These are phyloP conservation scores for Symbiodinium natans DNA, from an alignment of 73 alveolate genomes.

Conservation along the genomic window DNA sequence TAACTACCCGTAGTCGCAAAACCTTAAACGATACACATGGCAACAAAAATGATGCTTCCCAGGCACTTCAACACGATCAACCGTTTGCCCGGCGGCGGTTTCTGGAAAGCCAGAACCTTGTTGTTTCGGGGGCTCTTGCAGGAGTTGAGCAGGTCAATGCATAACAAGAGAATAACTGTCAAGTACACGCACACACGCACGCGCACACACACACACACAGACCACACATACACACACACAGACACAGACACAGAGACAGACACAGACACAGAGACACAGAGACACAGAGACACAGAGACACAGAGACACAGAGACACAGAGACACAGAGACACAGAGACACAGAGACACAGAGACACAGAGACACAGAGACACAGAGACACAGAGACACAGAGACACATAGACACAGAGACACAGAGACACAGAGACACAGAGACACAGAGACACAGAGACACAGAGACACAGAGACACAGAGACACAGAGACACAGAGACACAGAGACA, in stretches of 20 bases:
- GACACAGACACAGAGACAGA: not conserved
- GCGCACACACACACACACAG: not conserved
- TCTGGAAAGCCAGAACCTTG: constrained; percentile 35
- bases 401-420: not conserved
- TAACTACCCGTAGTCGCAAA: too few relatives aligned
- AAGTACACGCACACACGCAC: not conserved
- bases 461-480: not conserved
- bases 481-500: not conserved
- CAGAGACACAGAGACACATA: not conserved
- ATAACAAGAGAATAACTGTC: too few relatives aligned
- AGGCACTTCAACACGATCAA: constrained; percentile 85
- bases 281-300: not conserved
- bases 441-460: not conserved
- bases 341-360: not conserved
- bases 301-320: not conserved
- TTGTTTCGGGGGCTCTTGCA: not conserved
- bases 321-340: not conserved
- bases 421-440: not conserved
- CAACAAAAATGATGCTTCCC: too few relatives aligned
- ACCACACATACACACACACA: not conserved
- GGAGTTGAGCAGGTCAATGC: too few relatives aligned
- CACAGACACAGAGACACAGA: not conserved
- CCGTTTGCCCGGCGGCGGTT: constrained; percentile 92
- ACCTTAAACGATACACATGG: too few relatives aligned
- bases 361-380: not conserved